Conservation (phyloP, 805 yeast species). For the Candida sakaeoensis region DNA sequence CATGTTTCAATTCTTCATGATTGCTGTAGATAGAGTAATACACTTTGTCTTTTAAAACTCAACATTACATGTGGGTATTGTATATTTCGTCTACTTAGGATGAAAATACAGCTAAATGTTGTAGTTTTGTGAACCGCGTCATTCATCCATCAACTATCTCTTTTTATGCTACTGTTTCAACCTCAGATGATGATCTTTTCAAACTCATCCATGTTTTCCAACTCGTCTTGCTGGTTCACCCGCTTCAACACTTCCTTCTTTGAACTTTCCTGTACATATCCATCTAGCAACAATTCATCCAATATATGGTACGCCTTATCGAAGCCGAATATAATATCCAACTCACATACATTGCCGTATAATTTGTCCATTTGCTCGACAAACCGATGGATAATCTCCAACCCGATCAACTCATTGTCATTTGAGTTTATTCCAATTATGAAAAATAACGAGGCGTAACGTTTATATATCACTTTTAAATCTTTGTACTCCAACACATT, state of each 20-base stretch:
- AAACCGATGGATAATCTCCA: conserved; percentile 86
- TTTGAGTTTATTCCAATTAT: conserved; percentile 78
- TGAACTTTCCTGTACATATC: conserved; percentile 80
- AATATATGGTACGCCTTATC: conserved; percentile 88
- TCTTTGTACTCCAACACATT: conserved; percentile 85
- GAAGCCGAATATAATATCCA: conserved; percentile 95
- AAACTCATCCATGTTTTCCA: conserved; percentile 73
- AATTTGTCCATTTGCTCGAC: conserved; percentile 96
- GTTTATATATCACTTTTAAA: conserved; percentile 79
- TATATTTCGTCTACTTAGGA: no score
- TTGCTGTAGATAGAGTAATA: no score
- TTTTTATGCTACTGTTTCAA: not conserved
- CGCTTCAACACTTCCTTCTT: conserved; percentile 73
- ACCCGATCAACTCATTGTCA: conserved; percentile 81
- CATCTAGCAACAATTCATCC: conserved; percentile 87
- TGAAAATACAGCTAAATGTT: no score
- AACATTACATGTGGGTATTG: no score
- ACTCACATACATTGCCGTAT: conserved; percentile 93
- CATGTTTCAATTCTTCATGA: no score
- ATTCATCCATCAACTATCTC: not conserved
- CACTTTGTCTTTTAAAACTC: no score
- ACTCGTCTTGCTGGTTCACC: conserved; percentile 80
- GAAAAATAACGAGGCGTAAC: conserved; percentile 92
- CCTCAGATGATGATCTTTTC: conserved; percentile 32
- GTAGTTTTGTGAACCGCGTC: no score